phyloP scores from a whole-genome alignment of 257 asterid genomes.

The Cruciata laevipes region DNA sequence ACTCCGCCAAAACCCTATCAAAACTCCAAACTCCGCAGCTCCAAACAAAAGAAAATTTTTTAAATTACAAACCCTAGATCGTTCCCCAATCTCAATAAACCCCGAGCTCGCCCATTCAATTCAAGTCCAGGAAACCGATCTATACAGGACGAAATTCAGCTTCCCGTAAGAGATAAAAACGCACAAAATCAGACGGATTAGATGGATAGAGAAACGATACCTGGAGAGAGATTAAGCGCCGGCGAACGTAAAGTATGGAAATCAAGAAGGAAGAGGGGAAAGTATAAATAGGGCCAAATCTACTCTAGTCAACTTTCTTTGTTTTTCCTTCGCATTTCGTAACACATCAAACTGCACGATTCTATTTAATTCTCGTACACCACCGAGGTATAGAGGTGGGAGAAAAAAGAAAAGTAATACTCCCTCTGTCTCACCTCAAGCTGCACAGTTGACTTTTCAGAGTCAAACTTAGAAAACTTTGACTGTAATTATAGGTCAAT shows the following conservation, averaged over 20 bases:
- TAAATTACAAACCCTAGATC: conserved; percentile 17
- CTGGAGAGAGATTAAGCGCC: background rate
- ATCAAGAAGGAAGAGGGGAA: background rate
- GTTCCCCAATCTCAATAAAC: conserved; percentile 8
- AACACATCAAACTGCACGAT: background rate
- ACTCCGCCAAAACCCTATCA: conserved; percentile 19
- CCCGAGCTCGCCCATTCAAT: conserved; percentile 7
- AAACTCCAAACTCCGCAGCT: conserved; percentile 6
- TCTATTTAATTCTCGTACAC: no score
- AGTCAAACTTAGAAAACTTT: no score
- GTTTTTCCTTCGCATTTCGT: background rate
- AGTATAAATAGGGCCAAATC: background rate
- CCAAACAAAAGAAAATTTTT: background rate
- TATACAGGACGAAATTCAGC: conserved; percentile 9
- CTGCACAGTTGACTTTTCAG: no score
- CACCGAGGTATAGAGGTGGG: no score
- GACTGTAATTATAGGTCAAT: no score
- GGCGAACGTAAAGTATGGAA: background rate
- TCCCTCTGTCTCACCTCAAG: no score
- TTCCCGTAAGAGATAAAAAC: background rate
- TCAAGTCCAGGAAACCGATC: conserved; percentile 19
- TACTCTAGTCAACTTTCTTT: background rate
- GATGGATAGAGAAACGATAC: background rate
- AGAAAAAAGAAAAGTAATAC: no score
- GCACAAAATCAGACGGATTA: background rate